These are phyloP conservation scores for Fabrea salina DNA, from an alignment of 169 alveolate species.

Conservation along the genomic window DNA sequence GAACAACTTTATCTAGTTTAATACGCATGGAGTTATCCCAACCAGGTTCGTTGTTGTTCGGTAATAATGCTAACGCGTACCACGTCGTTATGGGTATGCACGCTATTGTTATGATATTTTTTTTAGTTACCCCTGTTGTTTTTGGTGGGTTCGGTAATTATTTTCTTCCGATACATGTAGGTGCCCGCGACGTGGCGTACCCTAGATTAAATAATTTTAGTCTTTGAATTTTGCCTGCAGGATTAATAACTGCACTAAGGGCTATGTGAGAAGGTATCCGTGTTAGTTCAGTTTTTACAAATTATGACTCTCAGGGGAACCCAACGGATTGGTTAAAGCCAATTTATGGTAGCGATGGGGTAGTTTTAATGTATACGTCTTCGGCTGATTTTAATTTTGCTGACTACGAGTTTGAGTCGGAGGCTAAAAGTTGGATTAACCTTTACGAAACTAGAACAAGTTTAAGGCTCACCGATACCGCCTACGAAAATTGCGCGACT, in stretches of 20 bases:
- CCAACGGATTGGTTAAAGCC: background rate
- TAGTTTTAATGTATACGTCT: background rate
- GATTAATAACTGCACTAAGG: conserved; percentile 15
- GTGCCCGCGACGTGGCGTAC: conserved; percentile 77
- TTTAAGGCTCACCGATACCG: background rate
- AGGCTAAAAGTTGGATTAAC: background rate
- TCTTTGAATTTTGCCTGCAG: conserved; percentile 44
- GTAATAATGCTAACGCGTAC: conserved; percentile 17
- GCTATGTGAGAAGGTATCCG: conserved; percentile 16
- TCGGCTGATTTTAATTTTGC: background rate
- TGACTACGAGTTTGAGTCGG: background rate
- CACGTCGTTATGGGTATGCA: conserved; percentile 36
- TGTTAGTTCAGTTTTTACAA: background rate
- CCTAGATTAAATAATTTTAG: conserved; percentile 76
- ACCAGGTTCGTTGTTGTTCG: conserved; percentile 35
- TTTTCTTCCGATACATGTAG: conserved; percentile 61
- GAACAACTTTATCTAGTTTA: conserved; percentile 29
- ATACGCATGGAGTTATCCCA: conserved; percentile 34
- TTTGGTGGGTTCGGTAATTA: conserved; percentile 74
- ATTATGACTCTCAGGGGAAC: background rate
- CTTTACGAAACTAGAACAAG: background rate
- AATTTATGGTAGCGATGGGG: background rate
- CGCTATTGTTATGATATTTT: conserved; percentile 76
- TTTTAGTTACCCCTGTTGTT: conserved; percentile 71
- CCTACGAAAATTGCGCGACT: background rate